Conservation (phyloP, 2,329 filamentous ascomycete species). For the Sclerotinia subarctica region DNA sequence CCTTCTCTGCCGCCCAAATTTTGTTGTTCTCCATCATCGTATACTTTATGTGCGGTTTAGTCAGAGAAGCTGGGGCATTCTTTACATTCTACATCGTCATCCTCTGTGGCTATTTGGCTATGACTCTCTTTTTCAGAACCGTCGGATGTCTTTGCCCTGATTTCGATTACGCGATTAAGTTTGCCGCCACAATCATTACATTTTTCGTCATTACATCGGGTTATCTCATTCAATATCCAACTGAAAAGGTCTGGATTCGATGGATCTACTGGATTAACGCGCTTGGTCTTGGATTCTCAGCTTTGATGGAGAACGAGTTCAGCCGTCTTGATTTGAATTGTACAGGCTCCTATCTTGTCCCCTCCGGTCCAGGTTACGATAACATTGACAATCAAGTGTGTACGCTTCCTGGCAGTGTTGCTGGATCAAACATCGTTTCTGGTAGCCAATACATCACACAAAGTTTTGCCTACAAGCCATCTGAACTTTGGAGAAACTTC, state of each 20-base stretch:
- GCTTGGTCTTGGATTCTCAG: constrained; percentile 70
- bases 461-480: constrained; percentile 57
- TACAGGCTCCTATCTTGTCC: constrained; percentile 64
- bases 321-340: constrained; percentile 66
- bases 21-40: constrained; percentile 70
- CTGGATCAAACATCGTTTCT: constrained; percentile 56
- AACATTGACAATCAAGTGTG: constrained; percentile 76
- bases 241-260: constrained; percentile 69
- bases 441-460: constrained; percentile 67
- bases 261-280: constrained; percentile 81
- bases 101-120: constrained; percentile 64
- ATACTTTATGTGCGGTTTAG: constrained; percentile 73
- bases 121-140: constrained; percentile 76
- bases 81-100: constrained; percentile 74
- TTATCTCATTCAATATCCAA: constrained; percentile 78
- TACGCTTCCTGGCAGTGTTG: constrained; percentile 58
- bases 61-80: constrained; percentile 69
- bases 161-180: constrained; percentile 83
- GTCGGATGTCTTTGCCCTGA: constrained; percentile 73
- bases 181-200: constrained; percentile 74
- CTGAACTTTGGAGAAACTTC: constrained; percentile 58
- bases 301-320: constrained; percentile 88
- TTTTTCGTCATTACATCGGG: constrained; percentile 79
- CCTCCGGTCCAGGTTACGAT: constrained; percentile 65
- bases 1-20: constrained; percentile 69